Evolutionary conservation across 257 asterid species (phyloP).

Genomic region (Rhazya stricta): DNA sequence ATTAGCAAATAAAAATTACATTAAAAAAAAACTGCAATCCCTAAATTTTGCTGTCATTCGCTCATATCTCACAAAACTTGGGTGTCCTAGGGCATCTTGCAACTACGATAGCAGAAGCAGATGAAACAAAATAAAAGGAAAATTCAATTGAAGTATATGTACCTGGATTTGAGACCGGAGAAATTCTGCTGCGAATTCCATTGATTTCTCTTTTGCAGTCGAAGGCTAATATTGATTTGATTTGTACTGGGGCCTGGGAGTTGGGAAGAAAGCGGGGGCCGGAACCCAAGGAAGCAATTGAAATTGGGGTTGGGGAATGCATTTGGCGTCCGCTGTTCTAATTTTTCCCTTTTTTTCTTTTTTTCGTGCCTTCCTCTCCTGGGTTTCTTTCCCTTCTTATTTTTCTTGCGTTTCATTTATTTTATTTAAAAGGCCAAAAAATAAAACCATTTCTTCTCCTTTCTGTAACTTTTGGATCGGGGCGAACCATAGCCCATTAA

Average conservation of each 20-base stretch:
- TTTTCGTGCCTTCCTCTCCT: neutral
- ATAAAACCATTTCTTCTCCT: too few relatives aligned
- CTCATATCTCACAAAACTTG: too few relatives aligned
- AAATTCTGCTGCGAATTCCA: neutral
- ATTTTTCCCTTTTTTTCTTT: neutral
- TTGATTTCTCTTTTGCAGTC: neutral
- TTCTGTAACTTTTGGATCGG: too few relatives aligned
- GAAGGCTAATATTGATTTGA: neutral
- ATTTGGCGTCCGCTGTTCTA: constrained; percentile 36
- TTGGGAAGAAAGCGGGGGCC: constrained; percentile 14
- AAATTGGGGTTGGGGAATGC: constrained; percentile 33
- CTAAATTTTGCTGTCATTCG: neutral
- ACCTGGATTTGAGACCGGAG: neutral
- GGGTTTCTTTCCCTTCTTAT: neutral
- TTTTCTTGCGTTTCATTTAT: too few relatives aligned
- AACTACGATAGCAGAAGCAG: neutral
- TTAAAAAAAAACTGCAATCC: neutral
- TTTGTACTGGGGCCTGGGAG: neutral
- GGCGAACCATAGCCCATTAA: too few relatives aligned
- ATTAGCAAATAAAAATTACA: neutral
- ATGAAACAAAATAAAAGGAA: neutral
- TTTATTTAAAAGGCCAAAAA: too few relatives aligned
- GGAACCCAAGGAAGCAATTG: constrained; percentile 34
- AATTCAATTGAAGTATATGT: neutral
- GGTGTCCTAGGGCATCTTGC: neutral